Percentiles rank a stretch among this genome's conserved stretches.
Conservation (phyloP, 345 rosid genomes). For the Aquilaria yunnanensis region DNA sequence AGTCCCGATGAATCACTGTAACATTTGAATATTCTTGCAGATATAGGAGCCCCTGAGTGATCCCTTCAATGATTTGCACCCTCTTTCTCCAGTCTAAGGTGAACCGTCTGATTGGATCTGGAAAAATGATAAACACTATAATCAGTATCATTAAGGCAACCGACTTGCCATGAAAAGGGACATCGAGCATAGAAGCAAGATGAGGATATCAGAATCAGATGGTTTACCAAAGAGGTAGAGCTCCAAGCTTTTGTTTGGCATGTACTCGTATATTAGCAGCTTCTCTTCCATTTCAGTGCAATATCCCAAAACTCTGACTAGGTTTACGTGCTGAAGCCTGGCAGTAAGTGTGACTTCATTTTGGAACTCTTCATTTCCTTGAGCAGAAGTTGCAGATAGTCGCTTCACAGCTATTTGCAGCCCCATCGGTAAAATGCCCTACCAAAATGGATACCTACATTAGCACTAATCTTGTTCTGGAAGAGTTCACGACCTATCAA, state of each 20-base stretch:
- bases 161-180: background rate
- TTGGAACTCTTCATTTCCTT: conserved; percentile 17
- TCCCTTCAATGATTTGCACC: background rate
- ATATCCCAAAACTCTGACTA: conserved; percentile 17
- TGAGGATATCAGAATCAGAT: too few species aligned
- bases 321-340: conserved; percentile 19
- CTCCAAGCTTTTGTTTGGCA: conserved; percentile 18
- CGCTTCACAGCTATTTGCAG: conserved; percentile 15
- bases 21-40: conserved; percentile 29
- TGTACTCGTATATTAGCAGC: conserved; percentile 8
- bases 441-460: background rate
- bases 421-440: conserved; percentile 9
- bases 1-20: conserved; percentile 18
- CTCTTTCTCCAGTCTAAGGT: conserved; percentile 8
- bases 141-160: background rate
- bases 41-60: conserved; percentile 26
- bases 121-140: background rate
- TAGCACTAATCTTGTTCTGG: too few species aligned
- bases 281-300: conserved; percentile 15
- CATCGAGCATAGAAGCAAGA: too few species aligned
- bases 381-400: conserved; percentile 12
- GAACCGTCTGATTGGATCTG: conserved; percentile 8
- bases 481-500: background rate
- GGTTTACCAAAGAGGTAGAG: conserved; percentile 17
- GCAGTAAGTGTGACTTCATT: conserved; percentile 21